Evolutionary conservation across 1,139 yeast genomes (phyloP).

Genomic region (Scheffersomyces parashehatae): DNA sequence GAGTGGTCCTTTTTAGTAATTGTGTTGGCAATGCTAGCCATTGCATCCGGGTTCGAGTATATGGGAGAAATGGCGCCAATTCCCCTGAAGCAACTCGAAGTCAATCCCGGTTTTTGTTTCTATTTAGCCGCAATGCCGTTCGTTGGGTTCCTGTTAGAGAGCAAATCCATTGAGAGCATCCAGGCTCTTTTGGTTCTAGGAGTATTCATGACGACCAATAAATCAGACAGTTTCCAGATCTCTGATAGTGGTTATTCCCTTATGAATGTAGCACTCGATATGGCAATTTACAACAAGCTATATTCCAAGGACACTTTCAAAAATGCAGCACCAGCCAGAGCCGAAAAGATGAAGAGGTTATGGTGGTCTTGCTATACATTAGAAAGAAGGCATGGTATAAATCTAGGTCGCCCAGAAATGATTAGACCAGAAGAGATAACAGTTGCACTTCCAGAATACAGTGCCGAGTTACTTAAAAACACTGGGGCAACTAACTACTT

Average conservation of each 20-base stretch:
- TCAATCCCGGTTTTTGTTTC: slow-evolving; percentile 15
- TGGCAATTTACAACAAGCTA: slow-evolving; percentile 15
- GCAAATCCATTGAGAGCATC: slow-evolving; percentile 15
- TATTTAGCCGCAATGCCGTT: slow-evolving; percentile 17
- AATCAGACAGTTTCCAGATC: slow-evolving; percentile 13
- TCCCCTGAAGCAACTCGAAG: slow-evolving; percentile 12
- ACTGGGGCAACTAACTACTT: slow-evolving; percentile 15
- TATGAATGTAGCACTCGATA: slow-evolving; percentile 17
- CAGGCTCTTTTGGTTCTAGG: slow-evolving; percentile 16
- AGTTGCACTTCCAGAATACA: slow-evolving; percentile 12
- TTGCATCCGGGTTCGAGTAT: slow-evolving; percentile 17
- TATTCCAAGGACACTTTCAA: slow-evolving; percentile 5
- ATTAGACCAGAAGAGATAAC: slow-evolving; percentile 13
- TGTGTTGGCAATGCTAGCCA: slow-evolving; percentile 13
- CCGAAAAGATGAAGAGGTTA: slow-evolving; percentile 9
- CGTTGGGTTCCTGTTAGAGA: slow-evolving; percentile 16
- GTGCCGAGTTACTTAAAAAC: slow-evolving; percentile 10
- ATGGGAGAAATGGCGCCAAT: slow-evolving; percentile 51
- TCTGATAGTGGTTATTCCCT: slow-evolving; percentile 18
- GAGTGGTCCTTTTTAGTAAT: slow-evolving; percentile 16
- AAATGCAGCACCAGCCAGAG: slow-evolving; percentile 2
- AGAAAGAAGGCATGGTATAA: slow-evolving; percentile 17
- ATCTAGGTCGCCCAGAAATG: slow-evolving; percentile 15
- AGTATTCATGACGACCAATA: slow-evolving; percentile 18
- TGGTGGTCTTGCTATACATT: slow-evolving; percentile 22